These are phyloP conservation scores for Cordia subcordata DNA, from an alignment of 257 asterid species.

Conservation along the genomic window DNA sequence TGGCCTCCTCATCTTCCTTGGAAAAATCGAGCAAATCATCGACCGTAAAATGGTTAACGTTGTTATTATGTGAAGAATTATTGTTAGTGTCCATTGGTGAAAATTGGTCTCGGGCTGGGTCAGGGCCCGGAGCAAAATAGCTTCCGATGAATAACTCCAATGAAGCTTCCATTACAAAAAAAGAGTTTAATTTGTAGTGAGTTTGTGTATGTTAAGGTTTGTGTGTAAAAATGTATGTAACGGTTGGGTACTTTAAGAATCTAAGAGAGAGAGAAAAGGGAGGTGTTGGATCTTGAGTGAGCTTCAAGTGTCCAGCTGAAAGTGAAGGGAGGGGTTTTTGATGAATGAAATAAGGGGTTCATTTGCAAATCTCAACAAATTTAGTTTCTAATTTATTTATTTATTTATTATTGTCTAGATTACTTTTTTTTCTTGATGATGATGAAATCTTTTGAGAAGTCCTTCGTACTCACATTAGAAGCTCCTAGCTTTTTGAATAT, in stretches of 20 bases:
- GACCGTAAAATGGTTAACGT: conserved; percentile 44
- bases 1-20: conserved; percentile 75
- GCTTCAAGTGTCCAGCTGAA: conserved; percentile 30
- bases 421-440: no score
- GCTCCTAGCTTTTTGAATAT: no score
- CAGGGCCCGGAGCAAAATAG: conserved; percentile 14
- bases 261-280: conserved; percentile 8
- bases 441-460: no score
- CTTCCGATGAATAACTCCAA: conserved; percentile 20
- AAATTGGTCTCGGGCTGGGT: no score
- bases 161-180: conserved; percentile 33
- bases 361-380: conserved; percentile 24
- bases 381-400: no score
- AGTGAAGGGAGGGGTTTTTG: conserved; percentile 62
- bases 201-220: no score
- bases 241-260: neutral
- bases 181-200: neutral
- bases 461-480: no score
- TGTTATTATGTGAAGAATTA: conserved; percentile 7
- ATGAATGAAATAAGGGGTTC: conserved; percentile 49
- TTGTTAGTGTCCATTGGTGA: conserved; percentile 18
- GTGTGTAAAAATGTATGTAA: neutral
- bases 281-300: conserved; percentile 26
- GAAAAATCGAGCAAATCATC: conserved; percentile 90
- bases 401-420: no score